Evolutionary conservation across 768 basidiomycete species (phyloP).

Genomic region (Cystoderma amianthinum): DNA sequence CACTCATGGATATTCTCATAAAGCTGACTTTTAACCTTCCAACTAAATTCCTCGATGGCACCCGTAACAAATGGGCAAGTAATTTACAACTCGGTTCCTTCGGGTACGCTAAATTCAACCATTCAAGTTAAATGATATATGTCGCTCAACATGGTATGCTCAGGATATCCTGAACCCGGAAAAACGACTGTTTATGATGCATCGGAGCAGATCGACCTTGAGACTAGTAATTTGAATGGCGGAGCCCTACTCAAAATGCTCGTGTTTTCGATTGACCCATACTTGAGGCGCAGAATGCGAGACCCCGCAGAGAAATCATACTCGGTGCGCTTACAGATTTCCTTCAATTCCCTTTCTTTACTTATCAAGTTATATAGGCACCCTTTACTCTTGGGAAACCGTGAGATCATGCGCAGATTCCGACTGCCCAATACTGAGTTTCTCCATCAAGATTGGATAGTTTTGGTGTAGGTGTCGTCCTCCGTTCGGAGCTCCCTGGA

Average conservation of each 20-base stretch:
- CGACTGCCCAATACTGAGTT: no score
- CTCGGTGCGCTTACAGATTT: conserved; percentile 9
- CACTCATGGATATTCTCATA: no score
- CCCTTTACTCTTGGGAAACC: conserved; percentile 26
- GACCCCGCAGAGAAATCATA: conserved; percentile 17
- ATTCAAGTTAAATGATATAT: conserved; percentile 3
- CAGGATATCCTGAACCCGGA: conserved; percentile 35
- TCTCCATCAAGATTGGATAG: conserved; percentile 9
- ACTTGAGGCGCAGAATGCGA: conserved; percentile 33
- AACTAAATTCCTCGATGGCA: conserved; percentile 18
- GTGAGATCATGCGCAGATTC: no score
- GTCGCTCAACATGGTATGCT: conserved; percentile 1
- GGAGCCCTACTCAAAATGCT: conserved; percentile 46
- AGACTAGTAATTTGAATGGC: conserved; percentile 34
- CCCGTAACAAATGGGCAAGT: conserved; percentile 25
- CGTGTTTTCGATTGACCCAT: conserved; percentile 35
- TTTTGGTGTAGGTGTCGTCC: conserved; percentile 34
- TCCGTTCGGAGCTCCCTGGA: conserved; percentile 29
- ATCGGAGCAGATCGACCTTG: conserved; percentile 40
- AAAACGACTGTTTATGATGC: conserved; percentile 38
- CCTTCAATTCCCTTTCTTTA: no score
- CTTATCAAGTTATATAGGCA: no score
- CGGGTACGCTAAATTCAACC: conserved; percentile 14
- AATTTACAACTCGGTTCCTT: conserved; percentile 28
- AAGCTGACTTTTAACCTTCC: no score